These are phyloP conservation scores for Karstenula rhodostoma DNA, from an alignment of 2,329 filamentous ascomycete genomes.

Conservation along the genomic window DNA sequence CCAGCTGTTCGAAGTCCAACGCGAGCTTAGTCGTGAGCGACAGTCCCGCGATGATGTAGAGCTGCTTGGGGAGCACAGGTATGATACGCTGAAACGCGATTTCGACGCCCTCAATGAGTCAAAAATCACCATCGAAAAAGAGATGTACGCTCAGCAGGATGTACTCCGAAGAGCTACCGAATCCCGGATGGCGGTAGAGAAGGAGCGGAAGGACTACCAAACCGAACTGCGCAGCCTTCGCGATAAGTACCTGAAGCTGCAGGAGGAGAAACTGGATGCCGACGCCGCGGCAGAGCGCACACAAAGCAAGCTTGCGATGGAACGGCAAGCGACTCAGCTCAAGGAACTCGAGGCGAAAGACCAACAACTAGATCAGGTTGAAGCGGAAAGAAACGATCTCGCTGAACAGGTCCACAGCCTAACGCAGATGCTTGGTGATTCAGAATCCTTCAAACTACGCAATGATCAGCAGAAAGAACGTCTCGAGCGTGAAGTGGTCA, in stretches of 20 bases:
- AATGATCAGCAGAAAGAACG: constrained; percentile 95
- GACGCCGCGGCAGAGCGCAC: constrained; percentile 82
- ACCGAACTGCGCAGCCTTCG: constrained; percentile 83
- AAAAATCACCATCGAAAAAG: constrained; percentile 97
- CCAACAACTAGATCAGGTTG: constrained; percentile 78
- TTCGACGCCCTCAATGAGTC: constrained; percentile 87
- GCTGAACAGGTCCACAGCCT: constrained; percentile 83
- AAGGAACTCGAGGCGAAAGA: constrained; percentile 83
- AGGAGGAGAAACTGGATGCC: constrained; percentile 84
- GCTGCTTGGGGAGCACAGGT: constrained; percentile 88
- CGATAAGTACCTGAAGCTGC: constrained; percentile 82
- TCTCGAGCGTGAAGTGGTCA: constrained; percentile 87
- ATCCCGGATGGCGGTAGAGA: constrained; percentile 79
- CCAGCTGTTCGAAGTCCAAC: constrained; percentile 83
- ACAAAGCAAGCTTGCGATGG: constrained; percentile 78
- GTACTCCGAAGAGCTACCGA: constrained; percentile 86
- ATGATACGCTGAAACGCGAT: constrained; percentile 80
- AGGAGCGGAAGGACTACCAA: constrained; percentile 88
- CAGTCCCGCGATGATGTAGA: constrained; percentile 95
- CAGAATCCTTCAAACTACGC: constrained; percentile 85
- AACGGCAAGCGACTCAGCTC: constrained; percentile 78
- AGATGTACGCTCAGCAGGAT: constrained; percentile 95
- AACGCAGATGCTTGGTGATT: constrained; percentile 86
- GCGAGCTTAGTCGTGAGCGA: constrained; percentile 87
- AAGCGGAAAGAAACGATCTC: constrained; percentile 78